Conservation (phyloP, 306 rosid species). For the Erythrophleum fordii region DNA sequence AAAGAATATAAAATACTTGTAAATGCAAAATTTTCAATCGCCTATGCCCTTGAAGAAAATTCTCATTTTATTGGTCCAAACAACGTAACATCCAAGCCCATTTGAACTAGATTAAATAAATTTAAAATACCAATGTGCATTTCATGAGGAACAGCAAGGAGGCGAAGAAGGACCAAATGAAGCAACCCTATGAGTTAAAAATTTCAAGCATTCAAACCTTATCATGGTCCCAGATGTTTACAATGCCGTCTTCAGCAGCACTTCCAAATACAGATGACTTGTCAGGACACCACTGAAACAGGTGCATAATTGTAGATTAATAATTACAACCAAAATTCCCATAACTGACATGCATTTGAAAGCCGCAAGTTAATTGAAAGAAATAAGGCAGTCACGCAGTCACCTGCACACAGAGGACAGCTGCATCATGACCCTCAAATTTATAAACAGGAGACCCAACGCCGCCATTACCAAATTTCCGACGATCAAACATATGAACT, state of each 20-base stretch:
- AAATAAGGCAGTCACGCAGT: background rate
- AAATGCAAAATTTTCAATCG: conserved; percentile 8
- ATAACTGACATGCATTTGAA: background rate
- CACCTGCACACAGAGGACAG: conserved; percentile 98
- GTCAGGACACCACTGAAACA: conserved; percentile 90
- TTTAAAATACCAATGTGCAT: background rate
- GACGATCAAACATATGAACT: conserved; percentile 90
- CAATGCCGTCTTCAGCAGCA: conserved; percentile 90
- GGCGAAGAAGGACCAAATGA: background rate
- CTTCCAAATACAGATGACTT: conserved; percentile 94
- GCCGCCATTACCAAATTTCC: conserved; percentile 66
- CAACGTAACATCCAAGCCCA: background rate
- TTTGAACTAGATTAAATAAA: conserved; percentile 13
- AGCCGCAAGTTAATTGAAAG: background rate
- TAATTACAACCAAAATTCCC: conserved; percentile 22
- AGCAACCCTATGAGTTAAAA: conserved; percentile 19
- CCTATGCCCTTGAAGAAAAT: background rate
- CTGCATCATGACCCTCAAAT: conserved; percentile 91
- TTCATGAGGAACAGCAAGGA: conserved; percentile 3
- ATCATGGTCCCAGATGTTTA: conserved; percentile 92
- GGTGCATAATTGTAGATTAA: conserved; percentile 29
- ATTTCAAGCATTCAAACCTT: conserved; percentile 54
- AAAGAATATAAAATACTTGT: background rate
- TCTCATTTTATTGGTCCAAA: background rate
- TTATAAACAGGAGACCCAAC: conserved; percentile 77